phyloP scores from a whole-genome alignment of 805 yeast genomes.

The Starmera pachycereana region DNA sequence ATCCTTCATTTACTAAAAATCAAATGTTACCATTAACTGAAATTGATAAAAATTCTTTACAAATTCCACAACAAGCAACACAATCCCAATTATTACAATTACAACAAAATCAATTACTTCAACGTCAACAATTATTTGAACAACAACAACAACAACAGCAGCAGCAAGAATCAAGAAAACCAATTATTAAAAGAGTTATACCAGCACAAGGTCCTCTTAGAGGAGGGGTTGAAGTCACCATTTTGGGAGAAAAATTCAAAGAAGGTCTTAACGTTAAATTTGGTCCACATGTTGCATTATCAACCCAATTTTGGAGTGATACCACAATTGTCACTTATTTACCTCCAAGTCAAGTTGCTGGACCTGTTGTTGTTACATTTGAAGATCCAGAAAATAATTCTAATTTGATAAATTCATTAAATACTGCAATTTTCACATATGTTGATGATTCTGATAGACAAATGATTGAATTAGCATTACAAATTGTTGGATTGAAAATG shows the following conservation, averaged over 20 bases:
- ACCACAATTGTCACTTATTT: conserved; percentile 86
- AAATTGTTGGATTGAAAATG: conserved; percentile 95
- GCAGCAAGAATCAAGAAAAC: conserved; percentile 6
- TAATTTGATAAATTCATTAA: conserved; percentile 4
- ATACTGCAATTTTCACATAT: conserved; percentile 62
- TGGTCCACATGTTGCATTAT: conserved; percentile 69
- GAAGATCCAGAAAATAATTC: conserved; percentile 34
- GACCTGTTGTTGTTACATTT: conserved; percentile 87
- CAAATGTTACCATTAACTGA: conserved; percentile 25
- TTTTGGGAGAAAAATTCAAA: conserved; percentile 78
- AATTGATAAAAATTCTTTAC: conserved; percentile 27
- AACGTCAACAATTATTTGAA: conserved; percentile 1
- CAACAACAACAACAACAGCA: conserved; percentile 3
- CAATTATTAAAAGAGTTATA: conserved; percentile 65
- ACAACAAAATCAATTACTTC: conserved; percentile 3
- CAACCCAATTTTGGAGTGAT: conserved; percentile 95
- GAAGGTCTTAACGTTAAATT: conserved; percentile 78
- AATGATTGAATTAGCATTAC: conserved; percentile 87
- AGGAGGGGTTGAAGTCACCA: conserved; percentile 93
- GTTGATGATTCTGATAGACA: conserved; percentile 94
- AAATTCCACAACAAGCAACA: conserved; percentile 21
- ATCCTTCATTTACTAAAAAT: conserved; percentile 24
- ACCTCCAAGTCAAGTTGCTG: conserved; percentile 85
- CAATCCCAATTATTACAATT: conserved; percentile 2
- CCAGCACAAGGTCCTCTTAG: conserved; percentile 94